A percentile compares a stretch with the other conserved stretches of the same genome.
These are phyloP conservation scores for Daldinia sp. DNA, from an alignment of 2,329 filamentous ascomycete species.

Conservation along the genomic window DNA sequence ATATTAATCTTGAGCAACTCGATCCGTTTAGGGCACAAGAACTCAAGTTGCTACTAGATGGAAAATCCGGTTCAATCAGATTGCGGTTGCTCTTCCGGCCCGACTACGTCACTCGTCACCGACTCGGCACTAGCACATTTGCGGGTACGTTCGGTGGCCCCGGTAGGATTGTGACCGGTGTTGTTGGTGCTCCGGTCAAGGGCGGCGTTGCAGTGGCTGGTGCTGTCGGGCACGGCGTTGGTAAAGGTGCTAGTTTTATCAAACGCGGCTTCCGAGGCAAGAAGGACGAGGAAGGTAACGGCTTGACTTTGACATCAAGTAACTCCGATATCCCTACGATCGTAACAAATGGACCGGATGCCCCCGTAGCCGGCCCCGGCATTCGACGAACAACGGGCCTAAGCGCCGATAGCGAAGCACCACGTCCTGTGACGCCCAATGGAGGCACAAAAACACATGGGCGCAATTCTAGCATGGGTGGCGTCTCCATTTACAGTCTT, in stretches of 20 bases:
- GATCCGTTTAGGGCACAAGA: constrained; percentile 88
- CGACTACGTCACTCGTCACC: constrained; percentile 84
- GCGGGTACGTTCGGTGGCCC: constrained; percentile 87
- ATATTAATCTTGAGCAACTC: constrained; percentile 78
- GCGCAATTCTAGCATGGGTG: constrained; percentile 67
- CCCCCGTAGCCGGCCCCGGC: constrained; percentile 46
- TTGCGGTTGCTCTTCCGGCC: constrained; percentile 91
- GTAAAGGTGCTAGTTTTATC: constrained; percentile 90
- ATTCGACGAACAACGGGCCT: constrained; percentile 55
- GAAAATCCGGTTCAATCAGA: constrained; percentile 85
- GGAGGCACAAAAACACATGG: constrained; percentile 49
- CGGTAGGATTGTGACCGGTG: constrained; percentile 83
- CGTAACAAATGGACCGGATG: constrained; percentile 54
- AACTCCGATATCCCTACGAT: constrained; percentile 54
- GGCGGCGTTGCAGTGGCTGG: constrained; percentile 81
- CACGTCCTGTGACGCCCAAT: constrained; percentile 48
- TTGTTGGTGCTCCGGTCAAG: constrained; percentile 91
- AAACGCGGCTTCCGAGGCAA: constrained; percentile 81
- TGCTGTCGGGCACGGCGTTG: constrained; percentile 77
- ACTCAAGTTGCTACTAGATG: constrained; percentile 78
- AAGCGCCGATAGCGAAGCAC: constrained; percentile 46
- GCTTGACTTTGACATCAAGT: constrained; percentile 52
- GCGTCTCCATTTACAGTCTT: constrained; percentile 72
- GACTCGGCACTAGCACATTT: constrained; percentile 93
- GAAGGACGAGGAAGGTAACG: constrained; percentile 67